A percentile compares a stretch with the other conserved stretches of the same genome.
Conservation (phyloP, 176 grass and related monocot genomes). For the Oropetium thomaeum region DNA sequence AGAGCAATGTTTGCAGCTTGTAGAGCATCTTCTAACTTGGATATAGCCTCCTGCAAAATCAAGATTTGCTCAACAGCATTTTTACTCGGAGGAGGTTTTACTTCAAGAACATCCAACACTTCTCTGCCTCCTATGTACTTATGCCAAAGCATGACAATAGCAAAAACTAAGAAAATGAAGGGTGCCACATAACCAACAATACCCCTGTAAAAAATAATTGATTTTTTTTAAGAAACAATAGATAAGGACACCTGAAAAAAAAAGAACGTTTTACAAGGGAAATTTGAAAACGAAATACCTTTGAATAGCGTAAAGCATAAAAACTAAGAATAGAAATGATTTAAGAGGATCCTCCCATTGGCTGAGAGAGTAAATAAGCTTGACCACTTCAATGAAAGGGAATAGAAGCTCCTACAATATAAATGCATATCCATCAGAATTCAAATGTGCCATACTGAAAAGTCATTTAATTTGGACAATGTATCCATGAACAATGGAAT, state of each 20-base stretch:
- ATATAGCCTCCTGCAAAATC: conserved; percentile 62
- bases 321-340: conserved; percentile 71
- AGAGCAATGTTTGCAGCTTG: conserved; percentile 68
- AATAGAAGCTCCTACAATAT: conserved; percentile 70
- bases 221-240: not conserved
- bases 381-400: conserved; percentile 54
- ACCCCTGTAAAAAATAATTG: conserved; percentile 57
- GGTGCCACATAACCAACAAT: conserved; percentile 46
- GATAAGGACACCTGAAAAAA: conserved; percentile 25
- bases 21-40: conserved; percentile 59
- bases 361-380: conserved; percentile 53
- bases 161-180: conserved; percentile 42
- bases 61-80: conserved; percentile 80
- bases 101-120: conserved; percentile 55
- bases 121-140: conserved; percentile 51
- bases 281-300: conserved; percentile 37
- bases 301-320: conserved; percentile 56
- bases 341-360: conserved; percentile 75
- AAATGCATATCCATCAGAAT: conserved; percentile 31
- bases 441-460: conserved; percentile 6
- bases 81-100: conserved; percentile 62
- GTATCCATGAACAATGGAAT: not conserved
- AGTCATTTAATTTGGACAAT: not conserved
- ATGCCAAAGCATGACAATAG: conserved; percentile 57
- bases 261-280: not conserved